These are phyloP conservation scores for Geotrichum restrictum DNA, from an alignment of 1,139 yeast species.

Conservation along the genomic window DNA sequence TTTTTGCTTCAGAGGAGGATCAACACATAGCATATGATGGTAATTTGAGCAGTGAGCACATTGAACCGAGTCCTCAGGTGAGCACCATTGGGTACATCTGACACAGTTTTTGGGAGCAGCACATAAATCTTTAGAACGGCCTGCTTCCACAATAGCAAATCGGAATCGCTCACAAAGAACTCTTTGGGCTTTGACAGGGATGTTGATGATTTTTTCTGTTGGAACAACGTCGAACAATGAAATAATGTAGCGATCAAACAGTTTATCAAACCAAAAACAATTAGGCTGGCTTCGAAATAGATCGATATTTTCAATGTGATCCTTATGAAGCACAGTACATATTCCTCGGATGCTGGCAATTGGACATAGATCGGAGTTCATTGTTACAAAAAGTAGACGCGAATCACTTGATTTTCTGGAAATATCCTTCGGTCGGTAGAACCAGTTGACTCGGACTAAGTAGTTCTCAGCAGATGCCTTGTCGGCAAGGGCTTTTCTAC, in stretches of 20 bases:
- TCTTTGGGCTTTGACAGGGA: constrained; percentile 56
- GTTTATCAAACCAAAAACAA: constrained; percentile 76
- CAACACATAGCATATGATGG: constrained; percentile 80
- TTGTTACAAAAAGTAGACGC: constrained; percentile 72
- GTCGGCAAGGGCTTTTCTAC: constrained; percentile 12
- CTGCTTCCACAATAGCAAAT: constrained; percentile 72
- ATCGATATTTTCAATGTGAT: constrained; percentile 60
- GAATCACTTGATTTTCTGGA: constrained; percentile 66
- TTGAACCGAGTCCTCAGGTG: constrained; percentile 66
- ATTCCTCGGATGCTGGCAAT: constrained; percentile 70
- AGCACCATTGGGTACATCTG: constrained; percentile 80
- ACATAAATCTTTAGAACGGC: constrained; percentile 60
- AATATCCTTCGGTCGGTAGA: constrained; percentile 83
- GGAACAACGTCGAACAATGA: constrained; percentile 68
- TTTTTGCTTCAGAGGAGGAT: constrained; percentile 74
- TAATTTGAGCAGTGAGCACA: constrained; percentile 72
- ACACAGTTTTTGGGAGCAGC: constrained; percentile 68
- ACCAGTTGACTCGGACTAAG: constrained; percentile 80
- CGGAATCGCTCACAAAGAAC: constrained; percentile 67
- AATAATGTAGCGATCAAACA: constrained; percentile 83
- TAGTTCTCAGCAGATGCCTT: constrained; percentile 47
- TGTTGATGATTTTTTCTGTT: constrained; percentile 51
- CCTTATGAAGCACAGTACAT: constrained; percentile 64
- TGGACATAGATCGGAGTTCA: constrained; percentile 86
- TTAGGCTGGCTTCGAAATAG: constrained; percentile 57